These are phyloP conservation scores for Zymoseptoria crescenta DNA, from an alignment of 2,329 filamentous ascomycete genomes.

Conservation along the genomic window DNA sequence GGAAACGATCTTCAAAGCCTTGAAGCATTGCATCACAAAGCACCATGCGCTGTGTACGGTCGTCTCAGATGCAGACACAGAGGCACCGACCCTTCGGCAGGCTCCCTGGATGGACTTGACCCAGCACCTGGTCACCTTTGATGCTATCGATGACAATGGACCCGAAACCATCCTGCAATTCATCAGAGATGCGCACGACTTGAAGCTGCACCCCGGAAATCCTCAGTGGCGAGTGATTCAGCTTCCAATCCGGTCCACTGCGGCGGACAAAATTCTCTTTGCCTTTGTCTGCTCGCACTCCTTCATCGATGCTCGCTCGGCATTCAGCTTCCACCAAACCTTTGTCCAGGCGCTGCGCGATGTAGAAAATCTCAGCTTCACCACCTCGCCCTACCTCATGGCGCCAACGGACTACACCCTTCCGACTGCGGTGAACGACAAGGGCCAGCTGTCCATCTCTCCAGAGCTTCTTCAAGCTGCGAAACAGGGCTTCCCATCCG, in stretches of 20 bases:
- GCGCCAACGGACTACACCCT: slow-evolving; percentile 18
- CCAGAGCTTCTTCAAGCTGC: slow-evolving; percentile 28
- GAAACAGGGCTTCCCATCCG: slow-evolving; percentile 18
- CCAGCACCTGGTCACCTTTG: slow-evolving; percentile 33
- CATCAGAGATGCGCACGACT: slow-evolving; percentile 29
- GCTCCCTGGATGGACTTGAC: slow-evolving; percentile 30
- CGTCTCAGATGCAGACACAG: slow-evolving; percentile 31
- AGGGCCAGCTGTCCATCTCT: slow-evolving; percentile 36
- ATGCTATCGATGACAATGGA: slow-evolving; percentile 7
- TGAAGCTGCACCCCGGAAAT: slow-evolving; percentile 22
- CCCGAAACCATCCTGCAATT: slow-evolving; percentile 19
- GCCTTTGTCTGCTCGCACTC: slow-evolving; percentile 39
- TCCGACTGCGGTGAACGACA: slow-evolving; percentile 33
- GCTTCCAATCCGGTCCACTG: slow-evolving; percentile 14
- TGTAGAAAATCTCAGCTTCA: not conserved
- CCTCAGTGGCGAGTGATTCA: slow-evolving; percentile 40
- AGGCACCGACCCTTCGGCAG: slow-evolving; percentile 32
- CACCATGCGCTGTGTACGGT: slow-evolving; percentile 35
- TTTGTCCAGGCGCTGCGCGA: slow-evolving; percentile 28
- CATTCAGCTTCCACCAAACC: slow-evolving; percentile 36
- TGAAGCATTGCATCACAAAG: slow-evolving; percentile 34
- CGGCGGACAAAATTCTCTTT: slow-evolving; percentile 14
- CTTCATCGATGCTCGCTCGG: slow-evolving; percentile 38
- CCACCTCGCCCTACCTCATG: slow-evolving; percentile 5
- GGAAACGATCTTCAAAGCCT: slow-evolving; percentile 23